A percentile compares a stretch with the other conserved stretches of the same genome.
phyloP scores from a whole-genome alignment of 225 moss, liverwort and hornwort genomes.

The Thuidium tamariscinum region DNA sequence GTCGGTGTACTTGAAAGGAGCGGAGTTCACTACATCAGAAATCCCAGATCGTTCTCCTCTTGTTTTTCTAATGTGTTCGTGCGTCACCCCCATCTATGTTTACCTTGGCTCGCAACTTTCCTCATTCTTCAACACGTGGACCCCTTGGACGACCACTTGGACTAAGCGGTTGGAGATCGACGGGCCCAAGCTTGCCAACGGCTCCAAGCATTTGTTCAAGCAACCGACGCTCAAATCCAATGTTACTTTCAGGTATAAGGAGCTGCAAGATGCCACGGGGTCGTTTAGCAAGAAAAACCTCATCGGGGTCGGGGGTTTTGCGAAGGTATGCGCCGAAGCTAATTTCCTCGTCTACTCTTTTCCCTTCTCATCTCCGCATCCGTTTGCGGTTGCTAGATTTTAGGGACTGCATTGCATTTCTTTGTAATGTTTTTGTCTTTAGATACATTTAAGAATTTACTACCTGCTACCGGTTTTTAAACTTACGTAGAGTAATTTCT shows the following conservation, averaged over 20 bases:
- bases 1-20: background rate
- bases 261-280: constrained; percentile 29
- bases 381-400: background rate
- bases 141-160: constrained; percentile 4
- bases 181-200: background rate
- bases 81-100: constrained; percentile 36
- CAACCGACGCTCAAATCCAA: constrained; percentile 26
- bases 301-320: constrained; percentile 37
- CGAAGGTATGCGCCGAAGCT: constrained; percentile 6
- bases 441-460: background rate
- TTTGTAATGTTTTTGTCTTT: background rate
- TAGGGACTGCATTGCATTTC: background rate
- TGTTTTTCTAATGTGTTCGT: constrained; percentile 28
- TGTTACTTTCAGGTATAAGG: constrained; percentile 21
- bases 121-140: constrained; percentile 5
- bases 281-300: constrained; percentile 30
- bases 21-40: background rate
- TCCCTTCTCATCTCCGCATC: background rate
- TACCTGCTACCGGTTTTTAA: background rate
- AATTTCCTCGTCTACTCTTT: background rate
- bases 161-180: constrained; percentile 21
- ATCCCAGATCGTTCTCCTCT: background rate
- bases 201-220: background rate
- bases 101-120: constrained; percentile 37
- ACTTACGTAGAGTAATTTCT: background rate